Base-by-base conservation (phyloP, 1,284 basidiomycete species). In the Ceratobasidium sp. region DNA sequence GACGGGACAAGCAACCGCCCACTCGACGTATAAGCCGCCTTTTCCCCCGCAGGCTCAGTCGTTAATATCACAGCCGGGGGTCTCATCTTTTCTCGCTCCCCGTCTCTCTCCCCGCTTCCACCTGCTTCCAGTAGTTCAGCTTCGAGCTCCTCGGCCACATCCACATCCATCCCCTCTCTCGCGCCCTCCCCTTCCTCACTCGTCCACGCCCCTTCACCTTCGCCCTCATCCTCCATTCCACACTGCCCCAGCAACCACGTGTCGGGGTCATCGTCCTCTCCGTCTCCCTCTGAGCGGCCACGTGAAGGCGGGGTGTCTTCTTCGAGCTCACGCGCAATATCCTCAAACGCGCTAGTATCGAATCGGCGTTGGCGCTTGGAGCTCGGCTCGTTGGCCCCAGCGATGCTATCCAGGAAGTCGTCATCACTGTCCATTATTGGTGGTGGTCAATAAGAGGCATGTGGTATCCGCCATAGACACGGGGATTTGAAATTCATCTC, bases 291-390 rank as follows among this genome's bases (percentile, higher is more conserved):
- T 5, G 41, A 58, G 11, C 46, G 43, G 22, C 54, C 41, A 22
- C 69, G 43, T 7, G 53, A 61, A 37, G 31, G 54, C 6, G 53
- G 54, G 1, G 53, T 58, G 29, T 62, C 69, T 43, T 72, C 69
- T 48, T 72, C 69, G 2, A 72, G 58, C 48, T 72, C 69, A 11
- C 69, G 69, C 31, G 69, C 69, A 34, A 72, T 62, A 37, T 72
- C 69, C 24, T 72, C 69, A 41, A 61, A 72, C 11, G 51, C 41
- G 22, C 37, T 39, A 7, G 41, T 59, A 31, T 72, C 58, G 19
- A 49, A 27, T 31, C 48, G 43, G 9, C 41, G 58, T 13, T 34
- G 24, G 1, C 46, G 56, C 16, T 58, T 61, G 22, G 69, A 58
- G 16, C 19, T 34, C n/a, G 27, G 62, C n/a, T 24, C 43, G 4